Evolutionary conservation across 768 basidiomycete species (phyloP).

Genomic region (Pleurotus sapidus): DNA sequence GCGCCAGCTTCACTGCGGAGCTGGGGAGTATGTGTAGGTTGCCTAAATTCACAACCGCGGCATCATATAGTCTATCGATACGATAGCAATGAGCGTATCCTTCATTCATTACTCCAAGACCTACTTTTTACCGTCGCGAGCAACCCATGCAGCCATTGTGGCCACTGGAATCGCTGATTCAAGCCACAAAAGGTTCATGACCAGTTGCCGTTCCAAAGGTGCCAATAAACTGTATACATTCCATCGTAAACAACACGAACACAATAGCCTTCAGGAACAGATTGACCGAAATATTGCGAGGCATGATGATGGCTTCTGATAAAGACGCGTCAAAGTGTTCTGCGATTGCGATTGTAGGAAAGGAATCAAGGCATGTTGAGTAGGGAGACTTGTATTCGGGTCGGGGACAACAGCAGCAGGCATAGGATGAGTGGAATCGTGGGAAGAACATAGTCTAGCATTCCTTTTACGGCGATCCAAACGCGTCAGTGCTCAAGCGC

Average conservation of each 20-base stretch:
- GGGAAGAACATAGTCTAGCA: background rate
- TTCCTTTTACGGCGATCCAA: conserved; percentile 1
- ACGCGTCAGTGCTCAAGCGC: conserved; percentile 9
- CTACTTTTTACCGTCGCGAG: conserved; percentile 70
- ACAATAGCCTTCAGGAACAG: conserved; percentile 2
- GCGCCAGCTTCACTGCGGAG: conserved; percentile 54
- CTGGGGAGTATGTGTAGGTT: conserved; percentile 69
- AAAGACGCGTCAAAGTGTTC: conserved; percentile 73
- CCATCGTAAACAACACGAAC: conserved; percentile 17
- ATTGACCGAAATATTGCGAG: conserved; percentile 84
- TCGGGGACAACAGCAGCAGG: conserved; percentile 20
- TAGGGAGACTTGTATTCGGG: conserved; percentile 19
- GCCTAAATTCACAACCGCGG: conserved; percentile 59
- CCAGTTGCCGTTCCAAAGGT: conserved; percentile 77
- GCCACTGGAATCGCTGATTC: conserved; percentile 67
- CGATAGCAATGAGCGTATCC: background rate
- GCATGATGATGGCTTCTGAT: conserved; percentile 84
- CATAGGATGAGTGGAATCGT: conserved; percentile 26
- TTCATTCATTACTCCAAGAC: conserved; percentile 11
- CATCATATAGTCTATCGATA: conserved; percentile 61
- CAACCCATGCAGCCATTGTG: conserved; percentile 76
- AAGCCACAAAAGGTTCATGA: conserved; percentile 88
- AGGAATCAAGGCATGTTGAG: conserved; percentile 66
- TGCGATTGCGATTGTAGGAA: conserved; percentile 83
- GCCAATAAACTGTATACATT: conserved; percentile 57